These are phyloP conservation scores for Aspergillus heteromorphus DNA, from an alignment of 495 filamentous ascomycete species.

Conservation along the genomic window DNA sequence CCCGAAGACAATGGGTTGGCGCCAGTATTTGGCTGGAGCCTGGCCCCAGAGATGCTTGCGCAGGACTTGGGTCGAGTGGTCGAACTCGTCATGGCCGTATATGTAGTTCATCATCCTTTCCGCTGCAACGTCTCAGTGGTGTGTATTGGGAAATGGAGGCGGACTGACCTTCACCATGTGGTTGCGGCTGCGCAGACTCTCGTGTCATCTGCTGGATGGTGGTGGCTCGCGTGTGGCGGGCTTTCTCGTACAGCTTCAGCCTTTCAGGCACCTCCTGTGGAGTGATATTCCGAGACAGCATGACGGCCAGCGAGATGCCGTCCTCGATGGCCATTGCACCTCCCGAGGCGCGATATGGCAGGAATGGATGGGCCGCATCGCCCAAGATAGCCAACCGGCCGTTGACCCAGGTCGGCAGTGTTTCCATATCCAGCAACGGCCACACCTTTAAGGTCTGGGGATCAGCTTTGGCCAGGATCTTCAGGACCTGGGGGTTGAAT, in stretches of 20 bases:
- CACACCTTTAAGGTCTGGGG: slow-evolving; percentile 49
- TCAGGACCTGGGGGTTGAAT: slow-evolving; percentile 42
- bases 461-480: slow-evolving; percentile 45
- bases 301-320: slow-evolving; percentile 48
- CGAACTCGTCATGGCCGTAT: slow-evolving; percentile 56
- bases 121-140: slow-evolving; percentile 25
- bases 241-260: slow-evolving; percentile 53
- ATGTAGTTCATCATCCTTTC: slow-evolving; percentile 48
- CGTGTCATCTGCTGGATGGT: slow-evolving; percentile 50
- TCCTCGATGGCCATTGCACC: slow-evolving; percentile 58
- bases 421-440: slow-evolving; percentile 54
- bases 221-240: slow-evolving; percentile 48
- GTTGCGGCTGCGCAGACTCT: slow-evolving; percentile 21
- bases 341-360: slow-evolving; percentile 52
- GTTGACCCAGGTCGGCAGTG: slow-evolving; percentile 48
- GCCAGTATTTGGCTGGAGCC: slow-evolving; percentile 39
- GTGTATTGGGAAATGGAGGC: not conserved
- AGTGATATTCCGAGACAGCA: slow-evolving; percentile 41
- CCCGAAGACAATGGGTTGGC: slow-evolving; percentile 52
- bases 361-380: slow-evolving; percentile 60
- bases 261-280: slow-evolving; percentile 42
- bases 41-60: slow-evolving; percentile 40
- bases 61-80: slow-evolving; percentile 47
- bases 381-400: slow-evolving; percentile 49
- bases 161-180: slow-evolving; percentile 16